phyloP scores from a whole-genome alignment of 768 basidiomycete species.

The Tulasnella calospora region DNA sequence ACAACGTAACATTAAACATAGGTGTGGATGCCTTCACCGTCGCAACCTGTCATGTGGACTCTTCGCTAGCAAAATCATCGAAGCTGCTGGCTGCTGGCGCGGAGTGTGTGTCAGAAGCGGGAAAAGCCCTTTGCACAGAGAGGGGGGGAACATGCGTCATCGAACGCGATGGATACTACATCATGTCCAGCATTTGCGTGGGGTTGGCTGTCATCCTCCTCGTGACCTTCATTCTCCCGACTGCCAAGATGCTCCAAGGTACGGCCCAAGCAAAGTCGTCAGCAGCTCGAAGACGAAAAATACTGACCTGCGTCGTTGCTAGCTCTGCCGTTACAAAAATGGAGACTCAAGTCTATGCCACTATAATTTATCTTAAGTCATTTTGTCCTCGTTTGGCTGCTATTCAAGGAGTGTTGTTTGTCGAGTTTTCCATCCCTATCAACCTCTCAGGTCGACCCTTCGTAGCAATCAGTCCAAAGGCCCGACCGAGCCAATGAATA shows the following conservation, averaged over 20 bases:
- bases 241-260: conserved; percentile 83
- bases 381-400: background rate
- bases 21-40: conserved; percentile 85
- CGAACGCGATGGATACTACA: conserved; percentile 88
- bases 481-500: background rate
- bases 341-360: conserved; percentile 51
- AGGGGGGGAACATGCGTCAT: conserved; percentile 77
- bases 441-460: background rate
- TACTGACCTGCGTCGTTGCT: conserved; percentile 27
- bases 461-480: background rate
- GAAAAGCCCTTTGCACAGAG: conserved; percentile 69
- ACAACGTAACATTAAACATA: conserved; percentile 32
- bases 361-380: conserved; percentile 6
- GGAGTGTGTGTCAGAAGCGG: conserved; percentile 91
- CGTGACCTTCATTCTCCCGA: conserved; percentile 73
- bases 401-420: background rate
- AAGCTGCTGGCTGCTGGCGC: conserved; percentile 8
- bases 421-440: background rate
- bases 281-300: background rate
- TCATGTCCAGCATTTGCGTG: conserved; percentile 74
- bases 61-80: conserved; percentile 34
- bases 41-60: conserved; percentile 71
- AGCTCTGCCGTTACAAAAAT: conserved; percentile 66
- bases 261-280: conserved; percentile 33
- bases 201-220: conserved; percentile 68